Conservation (phyloP, 345 rosid genomes). For the Bretschneidera sinensis region DNA sequence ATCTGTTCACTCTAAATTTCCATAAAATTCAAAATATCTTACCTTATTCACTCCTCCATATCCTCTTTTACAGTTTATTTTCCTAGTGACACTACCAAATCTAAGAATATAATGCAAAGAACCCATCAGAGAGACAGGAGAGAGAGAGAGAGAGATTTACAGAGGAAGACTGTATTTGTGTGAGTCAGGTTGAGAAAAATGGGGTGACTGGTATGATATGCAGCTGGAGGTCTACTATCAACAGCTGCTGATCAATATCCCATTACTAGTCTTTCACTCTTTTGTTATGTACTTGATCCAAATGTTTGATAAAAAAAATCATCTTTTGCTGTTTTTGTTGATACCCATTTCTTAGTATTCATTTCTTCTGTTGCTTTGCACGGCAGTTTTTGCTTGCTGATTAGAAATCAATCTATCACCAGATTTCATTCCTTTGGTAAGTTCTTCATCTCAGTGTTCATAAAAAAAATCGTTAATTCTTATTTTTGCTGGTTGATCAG, state of each 20-base stretch:
- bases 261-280: neutral
- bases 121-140: too few species aligned
- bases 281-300: slow-evolving; percentile 5
- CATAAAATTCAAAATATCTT: too few species aligned
- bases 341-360: slow-evolving; percentile 26
- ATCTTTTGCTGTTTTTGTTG: slow-evolving; percentile 11
- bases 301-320: slow-evolving; percentile 5
- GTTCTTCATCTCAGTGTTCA: neutral
- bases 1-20: too few species aligned
- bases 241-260: slow-evolving; percentile 35
- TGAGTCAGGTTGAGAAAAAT: slow-evolving; percentile 26
- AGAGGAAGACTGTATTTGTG: slow-evolving; percentile 2
- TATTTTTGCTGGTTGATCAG: slow-evolving; percentile 11
- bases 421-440: slow-evolving; percentile 5
- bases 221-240: slow-evolving; percentile 39
- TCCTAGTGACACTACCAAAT: slow-evolving; percentile 10
- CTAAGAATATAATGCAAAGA: slow-evolving; percentile 25
- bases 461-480: neutral
- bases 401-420: slow-evolving; percentile 2
- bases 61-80: too few species aligned
- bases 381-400: slow-evolving; percentile 2
- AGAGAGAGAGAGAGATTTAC: slow-evolving; percentile 31
- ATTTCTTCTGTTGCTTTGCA: slow-evolving; percentile 11
- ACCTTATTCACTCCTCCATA: too few species aligned
- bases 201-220: slow-evolving; percentile 44